Percentiles rank a stretch among this genome's conserved stretches.
Evolutionary conservation across 192 early-diverging fungal species (phyloP).

Genomic region (Chytriomyces sp.): DNA sequence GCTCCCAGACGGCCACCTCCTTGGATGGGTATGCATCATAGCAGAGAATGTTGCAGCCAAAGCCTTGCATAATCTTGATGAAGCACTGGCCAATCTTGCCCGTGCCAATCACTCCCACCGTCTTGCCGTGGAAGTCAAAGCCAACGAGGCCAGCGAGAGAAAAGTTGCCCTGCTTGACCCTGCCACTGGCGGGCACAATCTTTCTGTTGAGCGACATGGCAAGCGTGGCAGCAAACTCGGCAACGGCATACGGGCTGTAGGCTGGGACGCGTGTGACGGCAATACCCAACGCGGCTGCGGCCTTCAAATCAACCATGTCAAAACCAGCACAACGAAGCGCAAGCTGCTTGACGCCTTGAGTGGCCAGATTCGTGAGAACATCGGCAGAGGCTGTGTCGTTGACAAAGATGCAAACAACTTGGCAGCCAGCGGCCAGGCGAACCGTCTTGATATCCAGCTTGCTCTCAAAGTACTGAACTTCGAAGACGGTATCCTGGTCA

Average conservation of each 20-base stretch:
- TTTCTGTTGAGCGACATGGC: constrained; percentile 48
- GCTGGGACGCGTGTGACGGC: constrained; percentile 52
- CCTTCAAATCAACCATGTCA: constrained; percentile 50
- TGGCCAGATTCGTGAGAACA: constrained; percentile 32
- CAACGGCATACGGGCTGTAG: constrained; percentile 53
- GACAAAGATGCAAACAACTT: constrained; percentile 53
- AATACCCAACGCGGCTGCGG: constrained; percentile 25
- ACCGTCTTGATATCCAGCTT: constrained; percentile 22
- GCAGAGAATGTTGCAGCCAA: constrained; percentile 50
- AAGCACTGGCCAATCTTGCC: constrained; percentile 48
- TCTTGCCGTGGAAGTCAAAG: constrained; percentile 55
- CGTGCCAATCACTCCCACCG: constrained; percentile 50
- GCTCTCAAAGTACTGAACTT: constrained; percentile 22
- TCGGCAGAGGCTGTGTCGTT: constrained; percentile 42
- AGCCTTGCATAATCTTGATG: constrained; percentile 50
- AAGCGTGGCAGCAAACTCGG: constrained; percentile 50
- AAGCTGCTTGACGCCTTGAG: constrained; percentile 42
- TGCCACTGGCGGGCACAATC: constrained; percentile 37
- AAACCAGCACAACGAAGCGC: constrained; percentile 54
- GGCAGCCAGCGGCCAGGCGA: constrained; percentile 24
- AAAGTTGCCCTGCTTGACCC: constrained; percentile 44
- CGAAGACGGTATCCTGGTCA: not conserved
- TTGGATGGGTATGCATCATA: constrained; percentile 49
- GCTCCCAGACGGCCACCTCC: constrained; percentile 31
- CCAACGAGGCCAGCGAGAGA: constrained; percentile 47